Base-by-base conservation (phyloP, 2,329 filamentous ascomycete species). In the Pseudocercospora eumusae region DNA sequence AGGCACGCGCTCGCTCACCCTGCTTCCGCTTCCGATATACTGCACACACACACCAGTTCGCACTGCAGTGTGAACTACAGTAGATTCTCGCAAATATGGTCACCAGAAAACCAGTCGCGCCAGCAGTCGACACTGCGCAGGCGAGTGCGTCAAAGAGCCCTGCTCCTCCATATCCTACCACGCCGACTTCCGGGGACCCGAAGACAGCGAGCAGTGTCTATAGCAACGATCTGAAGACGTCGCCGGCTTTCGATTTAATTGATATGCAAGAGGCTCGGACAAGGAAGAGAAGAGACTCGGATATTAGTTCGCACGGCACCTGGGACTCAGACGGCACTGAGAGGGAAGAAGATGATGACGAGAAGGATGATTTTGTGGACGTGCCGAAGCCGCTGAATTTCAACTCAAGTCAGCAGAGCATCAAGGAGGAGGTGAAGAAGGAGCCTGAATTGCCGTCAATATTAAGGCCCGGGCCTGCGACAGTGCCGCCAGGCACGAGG, bases 141-240 rank as follows among this genome's bases (percentile, higher is more conserved):
- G 73, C 78, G 9, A 56, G 56, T 50, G 31, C 57, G 28, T 28
- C 59, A 20, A 31, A 60, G 13, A 40, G 31, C 13, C 66, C 76
- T 65, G 76, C 77, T 20, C 78, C 78, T 23, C 80, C 80, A 1
- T 81, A 82, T 59, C 80, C 80, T 13, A 75, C 75, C 2, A 76
- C 77, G 0, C 78, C 80, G 1, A 73, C 72, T 72, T 69, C 71
- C 45, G 67, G 55, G 28, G 57, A 67, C 28, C 62, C 69, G 49
- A 69, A 68, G 62, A 66, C 68, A 42, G 63, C 64, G 13, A 69
- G 68, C 47, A 69, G 66, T 28, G 66, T 73, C 36, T 71, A 77
- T 64, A 73, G 74, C n/a, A 71, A 73, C 5, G 71, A 76, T 60
- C 68, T 75, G 54, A 64, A 62, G 33, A 69, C 60, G 10, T 76